Evolutionary conservation across 2,329 filamentous ascomycete genomes (phyloP).

Genomic region (Aspergillus phoenicis): DNA sequence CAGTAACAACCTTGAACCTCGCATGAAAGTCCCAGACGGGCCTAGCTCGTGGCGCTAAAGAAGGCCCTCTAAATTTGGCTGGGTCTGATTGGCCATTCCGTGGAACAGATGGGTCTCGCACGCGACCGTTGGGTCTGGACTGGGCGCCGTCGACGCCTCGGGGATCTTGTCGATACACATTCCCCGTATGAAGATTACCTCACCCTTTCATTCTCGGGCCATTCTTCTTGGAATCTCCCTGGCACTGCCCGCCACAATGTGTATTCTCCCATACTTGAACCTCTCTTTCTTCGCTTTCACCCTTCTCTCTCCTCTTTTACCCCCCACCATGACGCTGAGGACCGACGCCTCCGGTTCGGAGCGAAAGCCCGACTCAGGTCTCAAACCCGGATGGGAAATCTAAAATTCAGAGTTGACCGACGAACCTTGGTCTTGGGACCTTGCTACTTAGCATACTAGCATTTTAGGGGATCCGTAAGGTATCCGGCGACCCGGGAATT

Average conservation of each 20-base stretch:
- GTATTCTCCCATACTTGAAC: not conserved
- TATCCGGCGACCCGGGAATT: not conserved
- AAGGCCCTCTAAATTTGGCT: not conserved
- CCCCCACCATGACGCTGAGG: not conserved
- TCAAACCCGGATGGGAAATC: not conserved
- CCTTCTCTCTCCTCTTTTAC: not conserved
- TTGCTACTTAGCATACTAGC: not conserved
- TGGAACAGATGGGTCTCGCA: slow-evolving; percentile 9
- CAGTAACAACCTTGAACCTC: slow-evolving; percentile 1
- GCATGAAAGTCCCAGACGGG: slow-evolving; percentile 7
- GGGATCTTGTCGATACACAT: not conserved
- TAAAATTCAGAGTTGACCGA: not conserved
- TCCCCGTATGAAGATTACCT: slow-evolving; percentile 1
- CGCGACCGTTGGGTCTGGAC: slow-evolving; percentile 15
- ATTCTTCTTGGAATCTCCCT: not conserved
- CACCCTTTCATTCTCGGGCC: too few species aligned
- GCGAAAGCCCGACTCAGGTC: not conserved
- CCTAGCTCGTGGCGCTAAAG: slow-evolving; percentile 3
- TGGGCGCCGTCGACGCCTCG: slow-evolving; percentile 9
- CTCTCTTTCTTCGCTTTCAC: not conserved
- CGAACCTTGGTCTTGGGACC: not conserved
- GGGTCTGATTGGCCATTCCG: slow-evolving; percentile 9
- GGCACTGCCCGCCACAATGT: not conserved
- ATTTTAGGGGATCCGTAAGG: not conserved
- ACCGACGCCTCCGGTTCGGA: not conserved